Evolutionary conservation across 1,139 yeast genomes (phyloP), one percentile per base, ranked within the genome.

Genomic region (Arxiozyma telluris): DNA sequence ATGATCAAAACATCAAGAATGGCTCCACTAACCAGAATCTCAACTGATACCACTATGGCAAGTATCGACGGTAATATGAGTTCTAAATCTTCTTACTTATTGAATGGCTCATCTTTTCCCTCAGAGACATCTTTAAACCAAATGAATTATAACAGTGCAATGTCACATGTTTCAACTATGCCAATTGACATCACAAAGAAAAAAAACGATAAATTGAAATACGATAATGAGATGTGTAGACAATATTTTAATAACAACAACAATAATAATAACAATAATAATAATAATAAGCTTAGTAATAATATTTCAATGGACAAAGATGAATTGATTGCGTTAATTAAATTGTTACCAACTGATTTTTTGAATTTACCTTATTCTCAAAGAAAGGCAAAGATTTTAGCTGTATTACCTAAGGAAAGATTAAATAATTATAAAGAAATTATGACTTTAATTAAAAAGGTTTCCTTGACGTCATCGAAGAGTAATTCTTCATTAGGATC

Each of bases 291-390:
- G n/a, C n/a, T 15, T 34, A 34, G n/a, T 15, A 6, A n/a, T 15
- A 15, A 34, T 15, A 34, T 34, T 15, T 34, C 42, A 20, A 49
- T 49, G 38, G 45, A 49, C 18, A 59, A 59, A 5, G 67, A 66
- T 18, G 68, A 65, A 42, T 54, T 66, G 6, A 47, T 53, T n/a
- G 57, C 56, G 8, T 52, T 67, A 23, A 60, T 64, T 27, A 57
- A 70, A 55, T 73, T 77, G 55, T 68, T 83, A 44, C 93, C 94
- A 0, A 71, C 76, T 1, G 78, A 84, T 62, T 86, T 83, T 64
- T 73, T 76, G 50, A 81, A 80, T 18, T 71, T 84, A 55, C 88
- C 91, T 0, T 85, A 84, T 64, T 81, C 87, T 5, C 87, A 83
- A 62, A 72, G 94, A 48, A 80, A 81, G 57, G 81, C 76, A 61